Percentiles rank a stretch among this genome's conserved stretches.
Conservation (phyloP, 192 early-diverging fungal species). For the Coemansia sp. region DNA sequence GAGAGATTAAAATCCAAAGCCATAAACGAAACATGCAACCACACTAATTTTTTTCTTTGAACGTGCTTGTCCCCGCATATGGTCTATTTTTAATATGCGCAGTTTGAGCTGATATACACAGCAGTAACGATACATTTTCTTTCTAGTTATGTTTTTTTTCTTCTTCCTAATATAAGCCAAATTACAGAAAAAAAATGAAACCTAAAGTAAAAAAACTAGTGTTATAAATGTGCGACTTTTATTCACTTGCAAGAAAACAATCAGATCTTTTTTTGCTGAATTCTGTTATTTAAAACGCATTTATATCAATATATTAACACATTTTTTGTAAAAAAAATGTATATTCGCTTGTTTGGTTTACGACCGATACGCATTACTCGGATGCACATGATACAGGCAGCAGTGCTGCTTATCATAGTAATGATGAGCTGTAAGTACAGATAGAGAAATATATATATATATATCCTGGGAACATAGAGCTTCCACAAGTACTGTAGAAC, state of each 20-base stretch:
- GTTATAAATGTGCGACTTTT: no score
- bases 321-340: background rate
- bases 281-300: background rate
- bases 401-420: slow-evolving; percentile 46
- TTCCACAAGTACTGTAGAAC: no score
- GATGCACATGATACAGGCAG: slow-evolving; percentile 44
- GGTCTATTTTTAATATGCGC: background rate
- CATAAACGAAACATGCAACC: background rate
- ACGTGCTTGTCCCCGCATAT: background rate
- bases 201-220: background rate
- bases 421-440: slow-evolving; percentile 51
- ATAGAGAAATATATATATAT: background rate
- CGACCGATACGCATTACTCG: slow-evolving; percentile 27
- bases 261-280: no score
- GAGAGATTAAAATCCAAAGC: background rate
- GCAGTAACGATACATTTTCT: background rate
- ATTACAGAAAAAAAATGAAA: background rate
- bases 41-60: background rate
- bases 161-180: background rate
- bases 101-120: background rate
- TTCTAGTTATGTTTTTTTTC: background rate
- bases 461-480: no score
- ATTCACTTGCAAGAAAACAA: no score
- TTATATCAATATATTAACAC: background rate
- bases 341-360: background rate